Conservation (phyloP, 768 basidiomycete genomes). For the Lactifluus hygrophoroides region DNA sequence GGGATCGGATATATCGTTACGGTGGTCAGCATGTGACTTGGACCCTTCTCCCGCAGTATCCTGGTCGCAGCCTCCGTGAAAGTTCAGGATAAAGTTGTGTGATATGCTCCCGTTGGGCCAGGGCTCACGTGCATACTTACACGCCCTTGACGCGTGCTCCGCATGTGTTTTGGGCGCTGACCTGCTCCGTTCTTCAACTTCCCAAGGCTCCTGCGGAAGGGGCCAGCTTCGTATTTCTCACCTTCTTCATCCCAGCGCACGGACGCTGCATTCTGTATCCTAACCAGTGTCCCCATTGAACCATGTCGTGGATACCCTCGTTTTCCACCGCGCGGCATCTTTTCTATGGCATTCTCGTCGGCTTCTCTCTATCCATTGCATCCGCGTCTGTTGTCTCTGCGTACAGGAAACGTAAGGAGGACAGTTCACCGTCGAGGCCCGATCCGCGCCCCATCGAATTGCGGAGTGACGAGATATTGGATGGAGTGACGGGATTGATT, state of each 20-base stretch:
- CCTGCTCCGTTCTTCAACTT: neutral
- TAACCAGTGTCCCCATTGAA: neutral
- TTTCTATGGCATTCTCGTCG: conserved; percentile 53
- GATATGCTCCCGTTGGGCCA: neutral
- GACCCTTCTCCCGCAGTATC: neutral
- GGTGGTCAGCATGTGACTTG: neutral
- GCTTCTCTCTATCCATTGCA: conserved; percentile 68
- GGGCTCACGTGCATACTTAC: conserved; percentile 5
- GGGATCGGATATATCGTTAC: neutral
- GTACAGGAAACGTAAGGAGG: conserved; percentile 41
- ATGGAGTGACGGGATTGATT: conserved; percentile 78
- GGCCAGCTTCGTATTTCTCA: neutral
- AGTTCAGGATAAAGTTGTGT: neutral
- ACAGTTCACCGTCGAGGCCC: conserved; percentile 28
- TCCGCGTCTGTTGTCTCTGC: conserved; percentile 55
- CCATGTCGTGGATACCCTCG: conserved; percentile 23
- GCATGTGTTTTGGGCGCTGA: conserved; percentile 10
- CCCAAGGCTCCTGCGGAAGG: neutral
- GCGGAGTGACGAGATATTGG: conserved; percentile 67
- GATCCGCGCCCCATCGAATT: conserved; percentile 57
- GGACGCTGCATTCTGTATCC: conserved; percentile 8
- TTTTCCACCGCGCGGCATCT: conserved; percentile 29
- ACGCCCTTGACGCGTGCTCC: conserved; percentile 23
- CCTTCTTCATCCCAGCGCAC: conserved; percentile 7
- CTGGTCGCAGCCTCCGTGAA: neutral